Conservation (phyloP, 257 asterid species). For the Solanum acaule region DNA sequence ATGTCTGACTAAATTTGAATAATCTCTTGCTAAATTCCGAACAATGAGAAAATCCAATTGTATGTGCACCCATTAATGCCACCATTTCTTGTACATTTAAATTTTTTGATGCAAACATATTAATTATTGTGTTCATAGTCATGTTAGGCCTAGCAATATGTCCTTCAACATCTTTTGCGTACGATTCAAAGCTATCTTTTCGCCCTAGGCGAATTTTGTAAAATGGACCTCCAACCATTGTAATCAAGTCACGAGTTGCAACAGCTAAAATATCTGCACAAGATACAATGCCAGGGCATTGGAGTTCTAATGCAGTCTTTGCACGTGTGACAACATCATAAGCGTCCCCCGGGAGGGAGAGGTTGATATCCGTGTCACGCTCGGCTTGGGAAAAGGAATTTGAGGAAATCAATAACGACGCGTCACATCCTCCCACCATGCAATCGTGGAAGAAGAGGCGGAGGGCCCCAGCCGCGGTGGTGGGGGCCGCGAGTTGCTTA, state of each 20-base stretch:
- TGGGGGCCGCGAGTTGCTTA: slow-evolving; percentile 61
- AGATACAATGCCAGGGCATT: slow-evolving; percentile 70
- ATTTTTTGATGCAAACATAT: slow-evolving; percentile 31
- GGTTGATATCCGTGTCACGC: slow-evolving; percentile 59
- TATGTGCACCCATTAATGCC: slow-evolving; percentile 71
- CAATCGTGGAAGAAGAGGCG: slow-evolving; percentile 95
- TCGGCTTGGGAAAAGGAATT: slow-evolving; percentile 36
- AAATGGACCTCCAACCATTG: slow-evolving; percentile 77
- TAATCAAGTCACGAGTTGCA: slow-evolving; percentile 57
- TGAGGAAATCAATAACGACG: slow-evolving; percentile 65
- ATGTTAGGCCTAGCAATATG: slow-evolving; percentile 65
- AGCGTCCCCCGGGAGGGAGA: slow-evolving; percentile 80
- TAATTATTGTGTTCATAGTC: slow-evolving; percentile 37
- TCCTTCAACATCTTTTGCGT: slow-evolving; percentile 47
- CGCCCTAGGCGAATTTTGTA: slow-evolving; percentile 57
- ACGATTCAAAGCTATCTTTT: slow-evolving; percentile 39
- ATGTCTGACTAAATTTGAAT: slow-evolving; percentile 27
- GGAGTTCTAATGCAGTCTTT: slow-evolving; percentile 64
- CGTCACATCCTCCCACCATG: slow-evolving; percentile 83
- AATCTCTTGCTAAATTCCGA: slow-evolving; percentile 49
- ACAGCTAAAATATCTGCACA: slow-evolving; percentile 78
- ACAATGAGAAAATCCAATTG: slow-evolving; percentile 80
- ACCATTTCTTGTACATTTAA: slow-evolving; percentile 60
- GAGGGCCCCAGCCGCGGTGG: slow-evolving; percentile 80
- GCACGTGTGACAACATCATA: slow-evolving; percentile 56